Base-by-base conservation (phyloP, 2,329 filamentous ascomycete genomes). In the Pseudogymnoascus verrucosus region DNA sequence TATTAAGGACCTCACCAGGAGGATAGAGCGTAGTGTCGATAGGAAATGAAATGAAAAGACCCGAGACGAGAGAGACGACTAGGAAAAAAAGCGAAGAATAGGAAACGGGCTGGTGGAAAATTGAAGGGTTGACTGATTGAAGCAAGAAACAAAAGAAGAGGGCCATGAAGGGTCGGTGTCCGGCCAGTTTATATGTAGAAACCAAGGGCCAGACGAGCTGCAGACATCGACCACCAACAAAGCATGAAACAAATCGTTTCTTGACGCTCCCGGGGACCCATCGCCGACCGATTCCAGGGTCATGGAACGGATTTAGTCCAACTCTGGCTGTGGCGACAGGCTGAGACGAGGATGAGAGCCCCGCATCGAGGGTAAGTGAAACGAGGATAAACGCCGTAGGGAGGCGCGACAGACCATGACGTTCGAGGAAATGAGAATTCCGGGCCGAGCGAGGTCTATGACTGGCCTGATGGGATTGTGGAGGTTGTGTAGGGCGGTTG, bases 1-100 rank as follows among this genome's bases (percentile, higher is more conserved):
- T 61, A 69, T 68, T 69, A 68, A 65, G 65, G 59, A 63, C 70
- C 70, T 69, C 69, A 65, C 67, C 69, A 61, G 69, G 70, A 71
- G 69, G 66, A 67, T 57, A 37, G 61, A 68, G 66, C 42, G 63
- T 54, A 68, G 60, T 60, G 59, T 40, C 31, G 59, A 37, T 60
- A 65, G 59, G 64, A 66, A 61, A 66, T 60, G 42, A 23, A 40
- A 62, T 61, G 37, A 60, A 34, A 61, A 31, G 16, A 28, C 44
- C 37, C n/a, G 61, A 47, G 34, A 64, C 31, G 40, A 47, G 60
- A 61, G 16, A 26, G 40, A 37, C 19, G n/a, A 62, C 36, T 44
- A 65, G 62, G 65, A 65, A 66, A 62, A 61, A 66, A 64, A 69
- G 62, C 39, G 51, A 68, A 54, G 64, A 66, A 65, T 67, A 64